Evolutionary conservation across 2,329 filamentous ascomycete genomes (phyloP).

Genomic region (Simplicillium sp.): DNA sequence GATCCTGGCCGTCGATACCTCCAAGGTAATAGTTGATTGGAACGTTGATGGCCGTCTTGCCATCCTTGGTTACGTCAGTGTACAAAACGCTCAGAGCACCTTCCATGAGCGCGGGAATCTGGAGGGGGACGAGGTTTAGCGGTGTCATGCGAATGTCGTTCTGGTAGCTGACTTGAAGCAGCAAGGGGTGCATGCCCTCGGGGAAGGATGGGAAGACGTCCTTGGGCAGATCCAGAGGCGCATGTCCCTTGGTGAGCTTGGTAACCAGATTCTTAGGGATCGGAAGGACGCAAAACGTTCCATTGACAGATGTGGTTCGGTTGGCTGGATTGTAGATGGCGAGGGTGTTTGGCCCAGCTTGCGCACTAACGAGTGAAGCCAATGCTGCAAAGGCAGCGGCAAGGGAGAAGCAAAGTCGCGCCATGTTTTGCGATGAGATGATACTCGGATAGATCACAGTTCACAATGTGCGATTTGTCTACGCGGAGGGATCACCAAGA

Average conservation of each 20-base stretch:
- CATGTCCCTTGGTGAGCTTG: not conserved
- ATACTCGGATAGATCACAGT: too few species aligned
- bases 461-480: too few species aligned
- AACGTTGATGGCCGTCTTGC: conserved; percentile 1
- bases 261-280: not conserved
- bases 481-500: too few species aligned
- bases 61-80: conserved; percentile 1
- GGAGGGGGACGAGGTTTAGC: not conserved
- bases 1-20: not conserved
- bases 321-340: conserved; percentile 1
- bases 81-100: not conserved
- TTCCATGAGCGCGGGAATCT: conserved; percentile 1
- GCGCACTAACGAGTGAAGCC: not conserved
- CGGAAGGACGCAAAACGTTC: not conserved
- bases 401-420: not conserved
- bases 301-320: not conserved
- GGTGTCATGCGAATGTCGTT: conserved; percentile 1
- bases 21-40: conserved; percentile 1
- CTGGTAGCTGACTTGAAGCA: conserved; percentile 1
- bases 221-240: not conserved
- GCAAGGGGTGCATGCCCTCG: not conserved
- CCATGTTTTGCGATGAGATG: too few species aligned
- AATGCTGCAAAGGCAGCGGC: not conserved
- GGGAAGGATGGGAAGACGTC: not conserved
- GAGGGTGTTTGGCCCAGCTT: not conserved